Percentiles rank a stretch among this genome's conserved stretches.
Conservation (phyloP, 169 alveolate species). For the Cytauxzoon felis region DNA sequence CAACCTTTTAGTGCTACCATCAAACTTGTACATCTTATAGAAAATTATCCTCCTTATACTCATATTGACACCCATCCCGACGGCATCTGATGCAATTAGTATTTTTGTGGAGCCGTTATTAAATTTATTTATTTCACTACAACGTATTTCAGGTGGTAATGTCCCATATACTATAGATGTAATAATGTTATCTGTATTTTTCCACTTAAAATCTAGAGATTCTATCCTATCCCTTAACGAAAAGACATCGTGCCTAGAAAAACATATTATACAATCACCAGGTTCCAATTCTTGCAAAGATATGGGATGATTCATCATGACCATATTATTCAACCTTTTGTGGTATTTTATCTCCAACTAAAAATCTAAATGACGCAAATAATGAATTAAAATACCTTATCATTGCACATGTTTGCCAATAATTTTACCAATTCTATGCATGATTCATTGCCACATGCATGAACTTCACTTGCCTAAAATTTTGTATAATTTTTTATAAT, state of each 20-base stretch:
- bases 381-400: constrained; percentile 39
- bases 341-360: constrained; percentile 59
- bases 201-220: constrained; percentile 13
- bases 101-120: constrained; percentile 43
- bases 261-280: constrained; percentile 89
- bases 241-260: constrained; percentile 76
- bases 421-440: constrained; percentile 16
- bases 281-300: constrained; percentile 68
- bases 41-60: constrained; percentile 84
- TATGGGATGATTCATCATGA: constrained; percentile 61
- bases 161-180: constrained; percentile 80
- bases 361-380: constrained; percentile 1
- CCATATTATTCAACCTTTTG: constrained; percentile 39
- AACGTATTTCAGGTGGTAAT: constrained; percentile 86
- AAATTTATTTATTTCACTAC: constrained; percentile 64
- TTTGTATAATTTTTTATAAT: not conserved
- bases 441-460: constrained; percentile 57
- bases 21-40: constrained; percentile 70
- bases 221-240: constrained; percentile 57
- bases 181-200: constrained; percentile 14
- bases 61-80: constrained; percentile 91
- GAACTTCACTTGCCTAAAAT: constrained; percentile 70
- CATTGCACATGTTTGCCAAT: constrained; percentile 32
- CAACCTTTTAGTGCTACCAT: constrained; percentile 64
- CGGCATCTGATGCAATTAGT: constrained; percentile 89